Evolutionary conservation across 2,329 filamentous ascomycete species (phyloP), one percentile per base, ranked within the genome.

Genomic region (Epichloe uncinata): DNA sequence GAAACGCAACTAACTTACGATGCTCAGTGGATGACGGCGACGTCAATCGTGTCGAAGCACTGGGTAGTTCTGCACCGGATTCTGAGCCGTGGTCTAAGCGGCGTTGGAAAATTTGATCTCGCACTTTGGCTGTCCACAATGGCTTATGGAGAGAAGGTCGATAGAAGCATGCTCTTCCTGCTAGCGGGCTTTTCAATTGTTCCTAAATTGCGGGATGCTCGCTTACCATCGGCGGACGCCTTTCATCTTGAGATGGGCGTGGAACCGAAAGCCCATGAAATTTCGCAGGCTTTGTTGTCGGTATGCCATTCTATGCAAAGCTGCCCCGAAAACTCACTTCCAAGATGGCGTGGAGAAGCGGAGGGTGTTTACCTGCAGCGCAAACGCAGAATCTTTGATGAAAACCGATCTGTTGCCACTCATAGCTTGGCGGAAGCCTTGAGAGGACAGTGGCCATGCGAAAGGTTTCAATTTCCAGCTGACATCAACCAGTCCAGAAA

Each of bases 101-200:
- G 8, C 5, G 38, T 42, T 20, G 30, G 38, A 35, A 43, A 48
- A 35, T 33, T 41, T 35, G 20, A 42, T 26, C 3, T 48, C 30
- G 38, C 47, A 15, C 30, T 48, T 26, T 48, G 47, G 37, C 22
- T 48, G 26, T 48, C 47, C 6, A 37, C 38, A 18, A 48, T 48
- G 38, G 47, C 47, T 33, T 48, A 33, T 42, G 38, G 20, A 15
- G 38, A 1, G n/a, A 34, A 48, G 4, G n/a, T 48, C n/a, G 36
- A 48, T 20, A 18, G 9, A 42, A 26, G 26, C 26, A 16, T 48
- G 12, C 38, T 48, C 13, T 41, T 42, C 18, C 22, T 43, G n/a
- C 3, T 48, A n/a, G 47, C 38, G 3, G 47, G 47, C 9, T 34
- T 48, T 20, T 37, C 47, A 11, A 33, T 48, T 13, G 9, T n/a